Evolutionary conservation across 495 filamentous ascomycete genomes (phyloP).

Genomic region (Talaromyces borbonicus): DNA sequence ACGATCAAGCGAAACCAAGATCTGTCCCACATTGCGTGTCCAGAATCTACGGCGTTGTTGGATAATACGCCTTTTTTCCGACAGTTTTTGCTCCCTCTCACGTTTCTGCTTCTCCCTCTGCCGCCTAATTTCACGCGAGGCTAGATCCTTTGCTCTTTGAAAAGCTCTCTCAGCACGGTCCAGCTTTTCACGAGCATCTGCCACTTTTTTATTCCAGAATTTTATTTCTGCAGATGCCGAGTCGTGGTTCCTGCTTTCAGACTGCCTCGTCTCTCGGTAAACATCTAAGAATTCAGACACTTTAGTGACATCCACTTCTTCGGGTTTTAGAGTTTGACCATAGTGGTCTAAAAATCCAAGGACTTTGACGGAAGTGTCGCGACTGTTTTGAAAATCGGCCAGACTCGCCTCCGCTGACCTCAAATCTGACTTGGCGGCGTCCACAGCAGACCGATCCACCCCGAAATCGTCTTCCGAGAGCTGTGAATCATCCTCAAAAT

Average conservation of each 20-base stretch:
- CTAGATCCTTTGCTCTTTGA: conserved; percentile 15
- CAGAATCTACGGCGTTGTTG: conserved; percentile 45
- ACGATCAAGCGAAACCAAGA: conserved; percentile 49
- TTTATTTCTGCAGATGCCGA: conserved; percentile 7
- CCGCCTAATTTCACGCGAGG: conserved; percentile 18
- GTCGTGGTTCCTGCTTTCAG: conserved; percentile 7
- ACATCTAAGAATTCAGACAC: conserved; percentile 15
- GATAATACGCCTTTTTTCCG: conserved; percentile 41
- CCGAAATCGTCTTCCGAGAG: conserved; percentile 21
- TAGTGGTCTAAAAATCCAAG: conserved; percentile 16
- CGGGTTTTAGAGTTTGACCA: conserved; percentile 9
- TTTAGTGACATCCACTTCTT: conserved; percentile 9
- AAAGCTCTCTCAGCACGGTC: conserved; percentile 20
- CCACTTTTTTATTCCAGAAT: conserved; percentile 8
- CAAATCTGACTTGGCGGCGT: conserved; percentile 10
- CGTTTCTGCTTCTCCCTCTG: conserved; percentile 21
- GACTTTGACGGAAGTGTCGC: conserved; percentile 9
- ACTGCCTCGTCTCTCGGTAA: conserved; percentile 8
- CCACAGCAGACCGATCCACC: conserved; percentile 11
- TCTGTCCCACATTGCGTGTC: conserved; percentile 46
- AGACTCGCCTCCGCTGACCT: not conserved
- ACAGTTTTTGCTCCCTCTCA: conserved; percentile 28
- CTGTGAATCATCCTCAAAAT: conserved; percentile 9
- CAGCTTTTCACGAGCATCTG: conserved; percentile 6
- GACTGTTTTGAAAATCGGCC: conserved; percentile 14